A percentile compares a stretch with the other conserved stretches of the same genome.
Evolutionary conservation across 2,329 filamentous ascomycete species (phyloP).

Genomic region (Ceratocystis albifundus): DNA sequence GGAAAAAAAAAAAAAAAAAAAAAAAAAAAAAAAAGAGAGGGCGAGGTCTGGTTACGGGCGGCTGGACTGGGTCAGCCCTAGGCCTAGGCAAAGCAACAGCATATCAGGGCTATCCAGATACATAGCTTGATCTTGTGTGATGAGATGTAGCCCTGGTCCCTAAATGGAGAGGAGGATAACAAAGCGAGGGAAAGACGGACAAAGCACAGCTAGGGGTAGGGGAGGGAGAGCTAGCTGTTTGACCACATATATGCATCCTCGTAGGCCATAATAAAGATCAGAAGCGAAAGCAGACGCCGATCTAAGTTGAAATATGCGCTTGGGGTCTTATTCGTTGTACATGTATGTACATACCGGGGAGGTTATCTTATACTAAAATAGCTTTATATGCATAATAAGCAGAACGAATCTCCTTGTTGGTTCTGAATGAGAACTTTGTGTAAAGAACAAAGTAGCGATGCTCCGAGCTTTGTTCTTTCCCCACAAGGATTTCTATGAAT

Average conservation of each 20-base stretch:
- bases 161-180: not conserved
- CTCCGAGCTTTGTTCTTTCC: not conserved
- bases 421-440: not conserved
- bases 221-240: not conserved
- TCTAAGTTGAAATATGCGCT: not conserved
- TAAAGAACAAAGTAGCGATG: not conserved
- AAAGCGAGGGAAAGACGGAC: not conserved
- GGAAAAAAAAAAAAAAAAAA: not conserved
- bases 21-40: not conserved
- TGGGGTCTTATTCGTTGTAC: not conserved
- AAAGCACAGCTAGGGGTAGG: constrained; percentile 2
- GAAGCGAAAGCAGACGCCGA: constrained; percentile 3
- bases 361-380: not conserved
- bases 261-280: not conserved
- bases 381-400: not conserved
- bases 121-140: constrained; percentile 2
- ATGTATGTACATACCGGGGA: not conserved
- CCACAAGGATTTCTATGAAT: not conserved
- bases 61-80: not conserved
- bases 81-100: not conserved
- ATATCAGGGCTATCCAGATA: not conserved
- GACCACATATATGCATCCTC: not conserved
- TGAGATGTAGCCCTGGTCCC: not conserved
- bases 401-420: not conserved
- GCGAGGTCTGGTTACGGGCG: not conserved